Evolutionary conservation across 2,329 filamentous ascomycete species (phyloP), one percentile per base, ranked within the genome.

Genomic region (Cordyceps tenuipes): DNA sequence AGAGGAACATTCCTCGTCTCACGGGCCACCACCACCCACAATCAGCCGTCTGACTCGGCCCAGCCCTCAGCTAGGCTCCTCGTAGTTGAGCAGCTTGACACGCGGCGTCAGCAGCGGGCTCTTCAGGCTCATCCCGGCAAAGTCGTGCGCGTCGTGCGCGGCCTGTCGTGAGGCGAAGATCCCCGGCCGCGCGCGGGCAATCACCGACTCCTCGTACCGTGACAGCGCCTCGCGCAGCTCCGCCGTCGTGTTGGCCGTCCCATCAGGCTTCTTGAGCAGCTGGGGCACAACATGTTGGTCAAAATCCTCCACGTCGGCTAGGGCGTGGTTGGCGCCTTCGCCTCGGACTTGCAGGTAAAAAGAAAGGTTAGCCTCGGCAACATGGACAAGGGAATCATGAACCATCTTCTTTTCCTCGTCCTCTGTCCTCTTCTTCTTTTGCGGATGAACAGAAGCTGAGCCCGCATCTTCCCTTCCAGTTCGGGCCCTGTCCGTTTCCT

Each of bases 311-410:
- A 80, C 77, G 64, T 84, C 82, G 7, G 77, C 67, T 41, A 84
- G 79, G 3, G 77, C 80, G 56, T 83, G 80, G 62, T 84, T 84
- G 6, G 79, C 80, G 1, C 79, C 81, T 68, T 84, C 82, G 3
- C 82, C 82, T 13, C 82, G 75, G 64, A 80, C 81, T 84, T 29
- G 29, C 10, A 10, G 23, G n/a, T 47, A 52, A 29, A 8, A 6
- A 19, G 34, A 8, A 29, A 29, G 39, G 34, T 60, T 23, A 62
- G 62, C 51, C 50, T 47, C 55, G 26, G 13, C 26, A 13, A 13
- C 12, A 41, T 41, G 26, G 10, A 23, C 3, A 23, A 23, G 2
- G 23, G 23, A 23, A 23, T 52, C 31, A 26, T 41, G 5, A 39
- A 39, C 12, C 10, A 26, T 13, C n/a, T 15, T 7, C 23, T 36